These are phyloP conservation scores for Naumovozyma baii DNA, from an alignment of 805 yeast species.

Conservation along the genomic window DNA sequence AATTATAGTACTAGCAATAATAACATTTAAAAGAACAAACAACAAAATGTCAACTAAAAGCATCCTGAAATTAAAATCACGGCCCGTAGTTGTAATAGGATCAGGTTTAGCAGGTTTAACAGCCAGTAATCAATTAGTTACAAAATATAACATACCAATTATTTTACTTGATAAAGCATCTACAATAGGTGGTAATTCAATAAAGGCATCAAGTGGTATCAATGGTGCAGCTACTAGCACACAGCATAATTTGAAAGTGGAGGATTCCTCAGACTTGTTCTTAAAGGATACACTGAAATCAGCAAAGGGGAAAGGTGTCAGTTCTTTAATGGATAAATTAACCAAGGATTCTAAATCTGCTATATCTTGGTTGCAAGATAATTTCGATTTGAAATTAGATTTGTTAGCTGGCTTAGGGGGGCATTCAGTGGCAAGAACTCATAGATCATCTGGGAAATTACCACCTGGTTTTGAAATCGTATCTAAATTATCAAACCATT, in stretches of 20 bases:
- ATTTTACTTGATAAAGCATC: conserved; percentile 41
- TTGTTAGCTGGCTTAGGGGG: conserved; percentile 75
- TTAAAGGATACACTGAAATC: conserved; percentile 59
- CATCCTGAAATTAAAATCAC: neutral
- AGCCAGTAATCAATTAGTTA: conserved; percentile 33
- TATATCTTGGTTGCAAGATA: conserved; percentile 61
- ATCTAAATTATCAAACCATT: conserved; percentile 34
- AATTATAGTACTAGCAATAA: neutral
- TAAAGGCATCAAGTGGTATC: conserved; percentile 55
- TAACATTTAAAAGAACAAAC: neutral
- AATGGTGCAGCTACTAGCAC: conserved; percentile 60
- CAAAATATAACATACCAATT: conserved; percentile 34
- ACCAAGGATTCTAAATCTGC: conserved; percentile 57
- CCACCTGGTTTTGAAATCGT: conserved; percentile 56
- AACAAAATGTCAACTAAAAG: conserved; percentile 1
- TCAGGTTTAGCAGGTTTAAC: conserved; percentile 51
- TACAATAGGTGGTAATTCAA: conserved; percentile 49
- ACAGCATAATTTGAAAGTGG: conserved; percentile 40
- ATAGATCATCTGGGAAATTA: conserved; percentile 52
- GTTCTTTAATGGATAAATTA: conserved; percentile 47
- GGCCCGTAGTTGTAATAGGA: conserved; percentile 42
- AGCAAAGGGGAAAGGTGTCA: conserved; percentile 53
- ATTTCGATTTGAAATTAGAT: conserved; percentile 51
- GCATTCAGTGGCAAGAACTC: conserved; percentile 72
- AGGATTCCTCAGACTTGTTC: conserved; percentile 52